Evolutionary conservation across 495 filamentous ascomycete genomes (phyloP), one percentile per base, ranked within the genome.

Genomic region (Letharia columbiana): DNA sequence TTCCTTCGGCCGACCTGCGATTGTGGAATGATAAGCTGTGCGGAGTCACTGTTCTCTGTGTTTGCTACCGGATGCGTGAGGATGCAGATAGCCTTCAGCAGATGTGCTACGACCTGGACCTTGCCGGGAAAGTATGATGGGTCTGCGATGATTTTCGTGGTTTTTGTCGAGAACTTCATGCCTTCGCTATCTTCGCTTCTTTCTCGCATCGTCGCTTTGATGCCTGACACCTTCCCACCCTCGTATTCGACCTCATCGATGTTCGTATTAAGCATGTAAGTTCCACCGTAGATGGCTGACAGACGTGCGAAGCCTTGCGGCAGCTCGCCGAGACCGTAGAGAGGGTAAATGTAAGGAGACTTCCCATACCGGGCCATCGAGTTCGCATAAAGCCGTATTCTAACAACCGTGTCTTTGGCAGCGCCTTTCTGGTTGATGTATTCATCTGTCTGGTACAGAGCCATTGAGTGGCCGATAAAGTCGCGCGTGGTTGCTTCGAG

Each of bases 401-500:
- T 91, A 75, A 90, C 86, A 73, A 98, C 91, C 61, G 91, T 86
- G 73, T 97, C 94, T 70, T 89, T 84, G 54, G 94, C 92, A 70
- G 77, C 76, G 67, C 92, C 92, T 15, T 80, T 77, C 65, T 82
- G 75, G 70, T 82, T 86, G 71, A 96, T 86, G 76, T 98, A 97
- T 56, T 85, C 83, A 75, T 99, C 95, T 60, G 89, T 90, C 41
- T 86, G 84, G 83, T 91, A 97, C 49, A 99, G 83, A 64, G 95
- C 94, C 94, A 99, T 99, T 68, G 92, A 91, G 77, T 99, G 94
- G 60, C 94, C 94, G 73, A 96, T 86, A 75, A 99, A 99, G 76
- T 98, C 95, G 50, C 90, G 87, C 67, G 94, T 99, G 65, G 86
- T 84, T n/a, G 87, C 73, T 76, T 99, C 94, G 67, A 99, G 86